Conservation (phyloP, 2,329 filamentous ascomycete species). For the Ceratocystis harringtonii region DNA sequence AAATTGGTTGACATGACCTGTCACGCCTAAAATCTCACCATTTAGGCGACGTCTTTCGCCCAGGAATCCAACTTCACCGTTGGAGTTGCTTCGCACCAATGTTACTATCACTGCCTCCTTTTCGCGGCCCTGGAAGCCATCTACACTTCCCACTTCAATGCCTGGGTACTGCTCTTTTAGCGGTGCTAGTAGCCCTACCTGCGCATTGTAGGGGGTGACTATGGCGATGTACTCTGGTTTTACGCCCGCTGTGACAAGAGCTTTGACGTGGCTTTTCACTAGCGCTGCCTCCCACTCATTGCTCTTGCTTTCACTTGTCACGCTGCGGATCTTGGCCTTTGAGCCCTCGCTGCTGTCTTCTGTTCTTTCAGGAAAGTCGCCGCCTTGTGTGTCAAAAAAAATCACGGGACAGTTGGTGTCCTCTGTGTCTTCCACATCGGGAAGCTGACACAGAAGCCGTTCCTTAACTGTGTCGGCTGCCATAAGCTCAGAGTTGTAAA, state of each 20-base stretch:
- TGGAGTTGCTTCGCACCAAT: conserved; percentile 79
- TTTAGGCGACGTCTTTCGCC: conserved; percentile 85
- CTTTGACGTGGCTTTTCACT: conserved; percentile 61
- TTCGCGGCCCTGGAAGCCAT: conserved; percentile 92
- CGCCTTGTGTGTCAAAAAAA: conserved; percentile 93
- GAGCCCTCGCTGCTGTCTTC: conserved; percentile 51
- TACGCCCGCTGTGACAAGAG: conserved; percentile 65
- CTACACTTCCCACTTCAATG: conserved; percentile 88
- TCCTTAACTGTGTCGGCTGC: conserved; percentile 66
- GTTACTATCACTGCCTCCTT: conserved; percentile 92
- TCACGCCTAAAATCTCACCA: conserved; percentile 40
- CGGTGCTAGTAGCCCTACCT: conserved; percentile 64
- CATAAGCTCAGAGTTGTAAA: conserved; percentile 70
- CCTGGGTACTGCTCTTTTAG: conserved; percentile 70
- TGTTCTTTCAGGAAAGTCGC: conserved; percentile 70
- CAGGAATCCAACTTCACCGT: conserved; percentile 82
- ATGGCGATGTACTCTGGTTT: conserved; percentile 75
- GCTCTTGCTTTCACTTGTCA: conserved; percentile 56
- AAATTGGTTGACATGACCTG: not conserved
- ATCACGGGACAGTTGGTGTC: conserved; percentile 78
- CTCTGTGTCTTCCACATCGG: conserved; percentile 61
- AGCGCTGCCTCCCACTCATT: conserved; percentile 82
- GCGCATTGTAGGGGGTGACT: conserved; percentile 92
- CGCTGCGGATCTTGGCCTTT: conserved; percentile 30
- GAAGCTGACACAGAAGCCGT: conserved; percentile 46